Evolutionary conservation across 352 stramenopile genomes (phyloP).

Genomic region (Elongisporangium anandrum): DNA sequence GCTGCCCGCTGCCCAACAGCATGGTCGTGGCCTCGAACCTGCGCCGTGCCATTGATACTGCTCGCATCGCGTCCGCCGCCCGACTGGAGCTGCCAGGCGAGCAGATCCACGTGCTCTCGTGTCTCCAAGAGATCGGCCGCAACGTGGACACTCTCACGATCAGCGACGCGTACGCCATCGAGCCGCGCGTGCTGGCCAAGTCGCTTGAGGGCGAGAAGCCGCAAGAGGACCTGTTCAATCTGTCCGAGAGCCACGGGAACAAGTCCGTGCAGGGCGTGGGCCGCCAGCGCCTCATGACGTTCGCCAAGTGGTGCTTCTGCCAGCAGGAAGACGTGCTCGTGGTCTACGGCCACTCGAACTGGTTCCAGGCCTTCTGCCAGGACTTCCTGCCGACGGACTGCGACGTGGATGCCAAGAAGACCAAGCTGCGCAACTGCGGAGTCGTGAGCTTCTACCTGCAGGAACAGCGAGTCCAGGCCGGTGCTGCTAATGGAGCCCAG

Average conservation of each 20-base stretch:
- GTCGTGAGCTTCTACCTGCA: constrained; percentile 65
- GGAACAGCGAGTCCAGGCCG: constrained; percentile 22
- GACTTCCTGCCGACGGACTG: constrained; percentile 59
- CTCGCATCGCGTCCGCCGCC: constrained; percentile 63
- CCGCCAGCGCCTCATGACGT: constrained; percentile 49
- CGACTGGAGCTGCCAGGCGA: constrained; percentile 48
- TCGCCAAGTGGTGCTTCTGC: constrained; percentile 63
- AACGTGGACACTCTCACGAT: constrained; percentile 86
- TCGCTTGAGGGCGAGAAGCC: constrained; percentile 33
- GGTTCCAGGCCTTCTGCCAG: constrained; percentile 80
- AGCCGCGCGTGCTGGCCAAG: constrained; percentile 23
- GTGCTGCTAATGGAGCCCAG: constrained; percentile 6
- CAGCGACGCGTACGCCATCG: constrained; percentile 39
- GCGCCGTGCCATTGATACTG: constrained; percentile 72
- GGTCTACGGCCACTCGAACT: constrained; percentile 84
- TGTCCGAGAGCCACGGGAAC: constrained; percentile 76
- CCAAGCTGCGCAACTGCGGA: constrained; percentile 76
- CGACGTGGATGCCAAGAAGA: constrained; percentile 37
- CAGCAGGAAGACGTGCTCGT: constrained; percentile 60
- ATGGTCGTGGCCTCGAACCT: constrained; percentile 75
- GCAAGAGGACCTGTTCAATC: constrained; percentile 67
- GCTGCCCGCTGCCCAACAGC: constrained; percentile 37
- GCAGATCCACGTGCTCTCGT: constrained; percentile 77
- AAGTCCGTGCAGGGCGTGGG: constrained; percentile 65
- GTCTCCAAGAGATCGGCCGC: constrained; percentile 79